Percentiles rank a stretch among this genome's conserved stretches.
Conservation (phyloP, 163 green algal genomes). For the Volvox carteri region DNA sequence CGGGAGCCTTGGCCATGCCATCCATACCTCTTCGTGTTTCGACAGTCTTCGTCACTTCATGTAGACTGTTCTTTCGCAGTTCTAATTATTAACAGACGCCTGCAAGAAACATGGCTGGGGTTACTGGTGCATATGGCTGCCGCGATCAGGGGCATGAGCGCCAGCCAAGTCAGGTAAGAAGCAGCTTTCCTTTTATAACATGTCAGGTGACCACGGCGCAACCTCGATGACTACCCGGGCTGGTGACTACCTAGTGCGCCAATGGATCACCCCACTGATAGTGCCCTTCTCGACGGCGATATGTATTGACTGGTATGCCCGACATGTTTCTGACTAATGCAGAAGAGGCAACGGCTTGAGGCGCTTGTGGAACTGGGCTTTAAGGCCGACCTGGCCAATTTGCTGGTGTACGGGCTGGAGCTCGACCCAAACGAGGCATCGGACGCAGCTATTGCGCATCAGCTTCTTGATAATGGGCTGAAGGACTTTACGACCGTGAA, state of each 20-base stretch:
- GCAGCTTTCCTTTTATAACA: not conserved
- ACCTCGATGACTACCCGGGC: not conserved
- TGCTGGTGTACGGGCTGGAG: not conserved
- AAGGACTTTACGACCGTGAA: not conserved
- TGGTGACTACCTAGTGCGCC: not conserved
- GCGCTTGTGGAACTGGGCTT: not conserved
- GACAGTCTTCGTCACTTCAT: not conserved
- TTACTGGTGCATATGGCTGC: not conserved
- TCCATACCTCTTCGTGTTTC: not conserved
- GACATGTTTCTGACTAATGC: not conserved
- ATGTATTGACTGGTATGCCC: not conserved
- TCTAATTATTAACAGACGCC: not conserved
- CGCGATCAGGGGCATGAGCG: not conserved
- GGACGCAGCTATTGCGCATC: not conserved
- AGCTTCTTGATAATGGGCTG: not conserved
- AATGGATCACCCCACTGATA: not conserved
- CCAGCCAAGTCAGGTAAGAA: constrained; percentile 5
- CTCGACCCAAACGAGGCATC: not conserved
- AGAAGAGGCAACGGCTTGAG: constrained; percentile 5
- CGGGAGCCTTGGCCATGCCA: not conserved
- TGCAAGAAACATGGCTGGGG: constrained; percentile 2
- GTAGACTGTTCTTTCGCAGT: not conserved
- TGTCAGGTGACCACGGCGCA: not conserved
- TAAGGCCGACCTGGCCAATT: not conserved
- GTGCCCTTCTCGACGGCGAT: not conserved